Base-by-base conservation (phyloP, 1,139 yeast species). In the Kodamaea anthophila region DNA sequence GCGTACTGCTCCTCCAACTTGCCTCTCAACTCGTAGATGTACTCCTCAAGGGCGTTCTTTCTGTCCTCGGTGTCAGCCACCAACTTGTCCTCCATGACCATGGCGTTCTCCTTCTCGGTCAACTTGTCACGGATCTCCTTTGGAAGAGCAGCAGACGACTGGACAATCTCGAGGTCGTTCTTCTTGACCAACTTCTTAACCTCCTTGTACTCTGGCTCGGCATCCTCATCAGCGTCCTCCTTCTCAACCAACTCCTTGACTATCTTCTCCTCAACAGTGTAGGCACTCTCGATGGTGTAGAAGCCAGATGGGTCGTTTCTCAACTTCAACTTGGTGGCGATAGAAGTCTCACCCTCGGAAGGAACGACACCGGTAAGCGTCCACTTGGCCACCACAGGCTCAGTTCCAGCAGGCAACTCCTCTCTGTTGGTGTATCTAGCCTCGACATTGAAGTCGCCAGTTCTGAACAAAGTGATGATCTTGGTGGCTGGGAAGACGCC, bases 41-140 rank as follows among this genome's bases (percentile, higher is more conserved):
- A 91, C 71, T 91, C 98, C 72, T 91, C 98, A 42, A 93, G 75
- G 45, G 96, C 93, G 60, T 91, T 91, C 84, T 91, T 91, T 65
- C 88, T 86, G 69, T 91, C 97, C 71, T 91, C 98, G 45, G 98
- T 93, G 69, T 91, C 97, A 47, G 94, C 94, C 45, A 91, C 96
- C 49, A 91, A 78, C 70, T 87, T 91, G 67, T 93, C 99, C 56
- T 81, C 88, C 57, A 86, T 75, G 43, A 76, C 72, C 79, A 91
- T 66, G 56, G 83, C 72, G 53, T 77, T 76, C 70, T 91, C 98
- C 60, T 69, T 68, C 71, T 91, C 97, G 42, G 83, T 70, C 47
- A 69, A 72, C 35, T 61, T 61, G 49, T 77, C 69, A 60, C 86
- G 73, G 40, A 58, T 59, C 34, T 70, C 76, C 39, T 82, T 61